Evolutionary conservation across 2,329 filamentous ascomycete genomes (phyloP).

Genomic region (Zymoseptoria passerinii): DNA sequence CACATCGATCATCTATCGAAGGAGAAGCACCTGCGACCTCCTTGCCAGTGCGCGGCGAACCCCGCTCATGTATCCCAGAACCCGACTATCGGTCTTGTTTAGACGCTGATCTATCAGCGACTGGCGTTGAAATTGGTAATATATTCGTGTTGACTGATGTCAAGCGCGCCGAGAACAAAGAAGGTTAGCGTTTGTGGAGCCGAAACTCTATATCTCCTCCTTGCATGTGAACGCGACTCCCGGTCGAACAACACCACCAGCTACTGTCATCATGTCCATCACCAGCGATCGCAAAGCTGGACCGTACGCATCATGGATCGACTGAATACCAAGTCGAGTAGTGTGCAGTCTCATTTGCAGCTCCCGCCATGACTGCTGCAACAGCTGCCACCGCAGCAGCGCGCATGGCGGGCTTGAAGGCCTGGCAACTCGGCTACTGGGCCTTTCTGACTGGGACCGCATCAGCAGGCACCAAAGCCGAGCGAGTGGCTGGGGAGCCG

Average conservation of each 20-base stretch:
- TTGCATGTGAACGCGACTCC: not conserved
- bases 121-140: not conserved
- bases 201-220: not conserved
- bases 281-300: not conserved
- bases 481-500: constrained; percentile 39
- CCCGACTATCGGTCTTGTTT: not conserved
- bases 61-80: not conserved
- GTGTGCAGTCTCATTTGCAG: too few species aligned
- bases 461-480: constrained; percentile 51
- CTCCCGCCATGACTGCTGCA: not conserved
- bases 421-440: constrained; percentile 48
- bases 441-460: constrained; percentile 54
- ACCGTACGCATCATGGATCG: not conserved
- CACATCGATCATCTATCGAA: not conserved
- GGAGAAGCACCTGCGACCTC: not conserved
- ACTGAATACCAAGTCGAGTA: too few species aligned
- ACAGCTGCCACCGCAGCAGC: constrained; percentile 1
- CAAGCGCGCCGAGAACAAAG: not conserved
- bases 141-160: not conserved
- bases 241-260: not conserved
- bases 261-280: not conserved
- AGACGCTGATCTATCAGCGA: not conserved
- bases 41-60: not conserved
- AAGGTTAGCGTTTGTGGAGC: not conserved
- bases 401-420: constrained; percentile 36